Base-by-base conservation (phyloP, 2,329 filamentous ascomycete genomes). In the Whalleya microplaca region DNA sequence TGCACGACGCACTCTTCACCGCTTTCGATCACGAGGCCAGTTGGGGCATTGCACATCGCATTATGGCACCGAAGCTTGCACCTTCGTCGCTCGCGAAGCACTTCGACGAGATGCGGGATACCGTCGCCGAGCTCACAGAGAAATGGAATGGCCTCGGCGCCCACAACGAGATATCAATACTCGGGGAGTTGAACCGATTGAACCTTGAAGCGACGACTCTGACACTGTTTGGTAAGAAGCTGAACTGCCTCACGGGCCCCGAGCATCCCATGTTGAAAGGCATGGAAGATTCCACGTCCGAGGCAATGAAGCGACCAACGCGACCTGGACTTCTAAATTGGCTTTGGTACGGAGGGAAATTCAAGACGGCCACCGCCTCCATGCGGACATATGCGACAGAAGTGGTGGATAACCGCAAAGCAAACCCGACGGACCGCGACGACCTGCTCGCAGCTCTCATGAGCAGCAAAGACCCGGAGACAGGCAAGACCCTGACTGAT, bases 381-480 rank as follows among this genome's bases (percentile, higher is more conserved):
- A 79, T 88, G 75, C 81, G 85, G 3, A 69, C 75, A 9, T 87
- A 79, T 43, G 84, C 79, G 1, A 74, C 76, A 3, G 81, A 85
- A 0, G 67, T 89, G n/a, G 79, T 90, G 27, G 70, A 80, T n/a
- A 67, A 80, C 48, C 81, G 86, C 37, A 78, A 78, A 58, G 71
- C 76, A 1, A 78, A 84, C 60, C 81, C 83, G 0, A 78, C 77
- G 0, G 77, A 81, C 12, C 79, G 81, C n/a, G 78, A 82, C 45
- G 87, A 90, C 64, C 63, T 89, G 23, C 77, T 90, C 8, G 77
- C 85, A 48, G 80, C 81, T 2, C 76, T 91, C 68, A 69, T 90
- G 56, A 78, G 80, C 52, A 80, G 75, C 12, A 79, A 76, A 41
- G 88, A 91, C 61, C 81, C 84, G 0, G 79, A 87, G 66, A 89